These are phyloP conservation scores for Penstemon davidsonii DNA, from an alignment of 257 asterid genomes.

Conservation along the genomic window DNA sequence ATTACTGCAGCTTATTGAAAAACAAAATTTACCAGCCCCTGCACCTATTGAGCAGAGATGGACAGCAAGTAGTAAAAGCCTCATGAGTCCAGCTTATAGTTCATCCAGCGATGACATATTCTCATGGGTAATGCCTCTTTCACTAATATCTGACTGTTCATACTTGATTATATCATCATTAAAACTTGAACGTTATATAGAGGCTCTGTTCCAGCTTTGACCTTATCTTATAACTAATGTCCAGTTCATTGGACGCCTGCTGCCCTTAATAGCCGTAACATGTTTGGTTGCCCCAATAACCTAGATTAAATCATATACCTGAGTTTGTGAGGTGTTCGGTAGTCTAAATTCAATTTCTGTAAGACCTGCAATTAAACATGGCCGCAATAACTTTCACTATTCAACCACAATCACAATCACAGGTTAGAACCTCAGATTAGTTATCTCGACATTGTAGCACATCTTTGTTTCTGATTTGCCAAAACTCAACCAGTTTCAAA, in stretches of 20 bases:
- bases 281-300: too few species aligned
- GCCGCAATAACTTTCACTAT: too few species aligned
- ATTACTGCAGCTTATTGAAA: slow-evolving; percentile 63
- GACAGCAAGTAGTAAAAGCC: slow-evolving; percentile 84
- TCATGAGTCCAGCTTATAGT: slow-evolving; percentile 96
- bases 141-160: slow-evolving; percentile 18
- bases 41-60: slow-evolving; percentile 99
- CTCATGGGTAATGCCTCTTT: slow-evolving; percentile 64
- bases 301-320: too few species aligned
- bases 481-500: too few species aligned
- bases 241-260: neutral
- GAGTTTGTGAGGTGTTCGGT: too few species aligned
- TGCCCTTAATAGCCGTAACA: too few species aligned
- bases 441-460: too few species aligned
- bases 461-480: too few species aligned
- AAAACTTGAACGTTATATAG: neutral
- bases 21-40: slow-evolving; percentile 85
- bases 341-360: too few species aligned
- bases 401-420: too few species aligned
- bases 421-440: too few species aligned
- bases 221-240: neutral
- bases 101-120: slow-evolving; percentile 69
- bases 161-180: slow-evolving; percentile 8
- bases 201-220: neutral
- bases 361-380: too few species aligned